Evolutionary conservation across 208 protist species (phyloP).

Genomic region (Leishmania guyanensis): DNA sequence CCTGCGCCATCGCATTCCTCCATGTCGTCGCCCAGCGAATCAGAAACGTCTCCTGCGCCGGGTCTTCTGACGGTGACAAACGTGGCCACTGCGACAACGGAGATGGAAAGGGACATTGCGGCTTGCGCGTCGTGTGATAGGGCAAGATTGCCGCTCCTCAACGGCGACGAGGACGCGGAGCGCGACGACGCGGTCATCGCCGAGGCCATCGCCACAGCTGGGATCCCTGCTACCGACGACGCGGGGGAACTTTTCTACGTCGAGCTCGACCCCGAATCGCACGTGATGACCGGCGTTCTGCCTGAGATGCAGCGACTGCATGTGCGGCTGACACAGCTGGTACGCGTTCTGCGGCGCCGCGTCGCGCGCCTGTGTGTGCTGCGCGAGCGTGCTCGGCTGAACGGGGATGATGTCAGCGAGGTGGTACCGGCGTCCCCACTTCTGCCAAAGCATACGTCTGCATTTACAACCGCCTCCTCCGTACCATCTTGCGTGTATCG

Average conservation of each 20-base stretch:
- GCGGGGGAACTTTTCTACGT: conserved; percentile 32
- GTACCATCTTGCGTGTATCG: conserved; percentile 1
- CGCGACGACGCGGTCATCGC: neutral
- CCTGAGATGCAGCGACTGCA: conserved; percentile 36
- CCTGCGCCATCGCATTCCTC: conserved; percentile 20
- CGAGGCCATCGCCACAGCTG: conserved; percentile 6
- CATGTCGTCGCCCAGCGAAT: conserved; percentile 17
- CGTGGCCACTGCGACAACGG: neutral
- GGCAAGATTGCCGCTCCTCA: neutral
- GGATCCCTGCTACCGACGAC: conserved; percentile 5
- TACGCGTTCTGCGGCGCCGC: conserved; percentile 19
- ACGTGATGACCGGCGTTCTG: conserved; percentile 30
- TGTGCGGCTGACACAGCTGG: conserved; percentile 28
- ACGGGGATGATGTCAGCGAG: conserved; percentile 24
- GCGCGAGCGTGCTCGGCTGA: conserved; percentile 21
- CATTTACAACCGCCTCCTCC: neutral
- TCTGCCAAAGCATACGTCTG: neutral
- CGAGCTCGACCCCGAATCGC: conserved; percentile 29
- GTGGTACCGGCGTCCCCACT: conserved; percentile 2
- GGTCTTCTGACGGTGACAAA: conserved; percentile 5
- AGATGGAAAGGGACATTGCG: no score
- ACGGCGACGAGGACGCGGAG: neutral
- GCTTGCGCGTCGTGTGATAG: neutral
- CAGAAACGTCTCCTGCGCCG: conserved; percentile 1
- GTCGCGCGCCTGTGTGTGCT: conserved; percentile 18